These are phyloP conservation scores for Rhodotorula sp. DNA, from an alignment of 1,284 basidiomycete species.

Conservation along the genomic window DNA sequence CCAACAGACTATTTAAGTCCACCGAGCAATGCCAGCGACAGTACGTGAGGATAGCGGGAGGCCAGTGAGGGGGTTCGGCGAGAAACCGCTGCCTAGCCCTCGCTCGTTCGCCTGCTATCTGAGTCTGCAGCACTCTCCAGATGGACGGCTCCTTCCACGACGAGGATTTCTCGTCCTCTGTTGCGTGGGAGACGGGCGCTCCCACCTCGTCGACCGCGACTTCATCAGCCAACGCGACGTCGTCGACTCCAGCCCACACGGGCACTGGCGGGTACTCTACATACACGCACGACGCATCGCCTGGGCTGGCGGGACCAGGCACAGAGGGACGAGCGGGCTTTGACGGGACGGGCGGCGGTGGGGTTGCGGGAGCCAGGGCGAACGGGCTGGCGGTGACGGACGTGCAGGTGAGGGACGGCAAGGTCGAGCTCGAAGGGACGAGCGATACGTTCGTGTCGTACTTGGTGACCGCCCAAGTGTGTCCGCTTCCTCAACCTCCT, in stretches of 20 bases:
- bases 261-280: slow-evolving; percentile 10
- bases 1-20: no score
- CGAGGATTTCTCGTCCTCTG: slow-evolving; percentile 24
- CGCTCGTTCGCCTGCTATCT: not conserved
- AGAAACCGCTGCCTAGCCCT: not conserved
- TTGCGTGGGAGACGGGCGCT: slow-evolving; percentile 33
- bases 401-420: slow-evolving; percentile 82
- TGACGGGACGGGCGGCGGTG: not conserved
- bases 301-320: not conserved
- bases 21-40: no score
- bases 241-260: not conserved
- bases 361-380: not conserved
- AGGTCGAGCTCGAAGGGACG: slow-evolving; percentile 91
- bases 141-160: slow-evolving; percentile 9
- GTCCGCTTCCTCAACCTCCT: slow-evolving; percentile 35
- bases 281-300: slow-evolving; percentile 13
- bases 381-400: slow-evolving; percentile 1
- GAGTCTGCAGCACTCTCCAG: no score
- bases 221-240: not conserved
- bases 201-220: not conserved
- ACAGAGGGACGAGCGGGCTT: not conserved
- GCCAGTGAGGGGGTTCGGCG: not conserved
- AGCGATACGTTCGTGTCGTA: slow-evolving; percentile 97
- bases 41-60: no score
- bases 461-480: slow-evolving; percentile 81